Conservation (phyloP, 768 basidiomycete genomes). For the Russula dissimulans region DNA sequence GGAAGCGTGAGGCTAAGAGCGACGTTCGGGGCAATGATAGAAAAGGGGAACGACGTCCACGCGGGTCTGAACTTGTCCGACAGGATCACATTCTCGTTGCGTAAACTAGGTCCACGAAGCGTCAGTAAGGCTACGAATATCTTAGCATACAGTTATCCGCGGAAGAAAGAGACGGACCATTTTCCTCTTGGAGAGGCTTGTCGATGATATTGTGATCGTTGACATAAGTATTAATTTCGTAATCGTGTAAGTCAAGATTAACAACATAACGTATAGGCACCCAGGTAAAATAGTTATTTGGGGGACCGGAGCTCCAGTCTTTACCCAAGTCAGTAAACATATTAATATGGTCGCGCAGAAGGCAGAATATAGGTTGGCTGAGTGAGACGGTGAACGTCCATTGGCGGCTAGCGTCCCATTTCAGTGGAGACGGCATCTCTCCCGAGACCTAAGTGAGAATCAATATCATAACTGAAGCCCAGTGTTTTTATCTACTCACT, state of each 20-base stretch:
- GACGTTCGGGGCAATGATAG: conserved; percentile 48
- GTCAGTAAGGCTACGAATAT: conserved; percentile 56
- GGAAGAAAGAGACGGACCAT: conserved; percentile 41
- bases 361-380: conserved; percentile 60
- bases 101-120: conserved; percentile 49
- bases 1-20: conserved; percentile 60
- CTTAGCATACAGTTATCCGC: background rate
- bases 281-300: conserved; percentile 72
- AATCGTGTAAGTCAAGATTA: conserved; percentile 64
- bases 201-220: conserved; percentile 98
- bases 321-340: conserved; percentile 89
- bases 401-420: conserved; percentile 71
- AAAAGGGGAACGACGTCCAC: conserved; percentile 56
- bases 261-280: conserved; percentile 73
- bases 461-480: background rate
- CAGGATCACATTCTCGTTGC: conserved; percentile 46
- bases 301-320: conserved; percentile 84
- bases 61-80: conserved; percentile 67
- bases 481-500: conserved; percentile 33
- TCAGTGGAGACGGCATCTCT: conserved; percentile 69
- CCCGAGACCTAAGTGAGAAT: conserved; percentile 43
- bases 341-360: conserved; percentile 89
- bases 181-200: conserved; percentile 77
- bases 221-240: conserved; percentile 68
- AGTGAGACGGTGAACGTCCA: conserved; percentile 75